phyloP scores from a whole-genome alignment of 371 early-diverging fungal genomes.

The Mucor racemosus region DNA sequence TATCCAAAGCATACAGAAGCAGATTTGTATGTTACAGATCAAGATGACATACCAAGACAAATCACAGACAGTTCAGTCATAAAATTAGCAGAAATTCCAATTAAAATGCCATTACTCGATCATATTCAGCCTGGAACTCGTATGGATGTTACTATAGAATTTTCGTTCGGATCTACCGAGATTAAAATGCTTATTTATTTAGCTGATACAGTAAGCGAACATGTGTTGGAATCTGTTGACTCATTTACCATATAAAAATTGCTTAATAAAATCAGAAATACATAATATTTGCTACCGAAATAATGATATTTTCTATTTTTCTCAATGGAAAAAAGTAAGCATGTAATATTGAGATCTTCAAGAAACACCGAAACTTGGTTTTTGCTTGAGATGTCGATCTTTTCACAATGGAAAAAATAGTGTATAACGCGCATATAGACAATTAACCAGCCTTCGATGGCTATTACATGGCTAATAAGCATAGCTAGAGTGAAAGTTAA shows the following conservation, averaged over 20 bases:
- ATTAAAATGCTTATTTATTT: conserved; percentile 17
- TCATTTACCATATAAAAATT: neutral
- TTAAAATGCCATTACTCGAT: conserved; percentile 52
- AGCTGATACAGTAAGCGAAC: conserved; percentile 18
- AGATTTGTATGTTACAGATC: conserved; percentile 46
- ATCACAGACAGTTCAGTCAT: conserved; percentile 49
- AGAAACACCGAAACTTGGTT: neutral
- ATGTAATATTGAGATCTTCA: neutral
- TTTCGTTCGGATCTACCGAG: conserved; percentile 30
- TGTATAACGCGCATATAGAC: no score
- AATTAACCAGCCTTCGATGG: neutral
- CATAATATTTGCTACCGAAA: neutral
- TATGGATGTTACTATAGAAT: conserved; percentile 50
- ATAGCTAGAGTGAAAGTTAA: neutral
- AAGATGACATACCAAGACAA: conserved; percentile 50
- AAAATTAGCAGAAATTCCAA: conserved; percentile 53
- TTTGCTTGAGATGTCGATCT: neutral
- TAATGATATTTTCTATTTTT: neutral
- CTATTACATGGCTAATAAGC: neutral
- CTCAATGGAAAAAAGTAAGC: neutral
- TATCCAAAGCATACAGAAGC: conserved; percentile 43
- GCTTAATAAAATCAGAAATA: neutral
- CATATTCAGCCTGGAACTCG: conserved; percentile 50
- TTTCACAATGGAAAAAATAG: no score
- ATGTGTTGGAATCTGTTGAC: conserved; percentile 1